Evolutionary conservation across 805 yeast genomes (phyloP), one percentile per base, ranked within the genome.

Genomic region (Barnettozyma pratensis): DNA sequence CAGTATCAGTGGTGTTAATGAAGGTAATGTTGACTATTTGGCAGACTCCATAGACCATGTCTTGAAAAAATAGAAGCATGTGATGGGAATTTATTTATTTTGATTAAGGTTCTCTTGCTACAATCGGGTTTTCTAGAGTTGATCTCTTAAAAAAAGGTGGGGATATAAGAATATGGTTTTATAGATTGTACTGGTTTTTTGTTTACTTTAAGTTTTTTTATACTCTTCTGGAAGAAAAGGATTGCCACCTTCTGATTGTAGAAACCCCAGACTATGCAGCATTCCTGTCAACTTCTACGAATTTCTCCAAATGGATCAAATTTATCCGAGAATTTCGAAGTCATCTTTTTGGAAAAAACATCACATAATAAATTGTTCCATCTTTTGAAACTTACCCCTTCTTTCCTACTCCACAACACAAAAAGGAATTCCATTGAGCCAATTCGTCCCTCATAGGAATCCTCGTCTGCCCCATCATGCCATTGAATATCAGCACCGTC

Each of bases 1-100:
- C 65, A 85, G 96, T 45, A 81, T 92, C 62, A 87, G 96, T 39
- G 98, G 98, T 37, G 75, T 94, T 58, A 89, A 87, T 67, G 80
- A 84, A 42, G 68, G 71, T 48, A 92, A 92, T 65, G 91, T 92
- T 49, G 86, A 83, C 54, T 80, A 83, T 67, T 72, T 82, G 63
- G 87, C 88, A 36, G 70, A 77, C 54, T 77, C 82, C 34, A 78
- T 81, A 63, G 73, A 79, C 63, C 71, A 37, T 26, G 58, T 57
- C 7, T 38, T 51, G 73, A 61, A 81, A 78, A 41, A 71, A 75
- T 31, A 44, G 50, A 26, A 30, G 30, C 11, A 32, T 27, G 14
- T 36, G n/a, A 29, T 39, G 35, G 39, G 29, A 30, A 36, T 6
- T 19, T 8, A 19, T n/a, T 30, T 30, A 29, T 43, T 34, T 27